Base-by-base conservation (phyloP, 345 rosid genomes). In the Eucalyptus rudis region DNA sequence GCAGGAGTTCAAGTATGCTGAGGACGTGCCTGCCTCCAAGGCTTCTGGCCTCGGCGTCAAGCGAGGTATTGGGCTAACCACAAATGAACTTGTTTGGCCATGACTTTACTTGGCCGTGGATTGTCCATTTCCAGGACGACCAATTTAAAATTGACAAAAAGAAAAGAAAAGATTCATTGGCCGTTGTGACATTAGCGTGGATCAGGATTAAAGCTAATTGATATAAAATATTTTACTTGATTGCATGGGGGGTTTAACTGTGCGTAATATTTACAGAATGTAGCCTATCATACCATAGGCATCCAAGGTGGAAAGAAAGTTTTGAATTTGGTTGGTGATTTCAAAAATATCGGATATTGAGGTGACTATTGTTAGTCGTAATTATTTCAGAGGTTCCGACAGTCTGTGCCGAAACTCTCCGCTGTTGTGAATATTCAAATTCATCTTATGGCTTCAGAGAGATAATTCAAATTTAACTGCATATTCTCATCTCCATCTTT, bases 1-100 rank as follows among this genome's bases (percentile, higher is more conserved):
- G 89, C 94, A 93, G 86, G 98, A 96, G 88, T 97, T 97, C 89
- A 96, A 96, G 92, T 90, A 89, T 86, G 93, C 92, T 17, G 89
- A 54, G 29, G 91, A 89, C 88, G 83, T 83, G 66, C 89, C 91
- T 13, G 90, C 93, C 79, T 92, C 89, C 76, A 89, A 94, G 64
- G 27, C 89, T 10, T 87, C 92, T 1, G 92, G 91, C 89, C 94
- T 94, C 10, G 92, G 93, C 19, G 49, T 84, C 51, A 91, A 90
- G 64, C 89, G 17, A 91, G 95, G 97, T 94, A 91, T 76, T 2
- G 79, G 22, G 43, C 43, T 68, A 68, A 31, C 1, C 79, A 16
- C 79, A 68, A 31, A 16, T 31, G 40, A 31, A 68, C 79, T 17
- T 31, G 29, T 31, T 68, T 68, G n/a, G 33, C 24, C 79, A 31